Percentiles rank a stretch among this genome's conserved stretches.
Conservation (phyloP, 2,329 filamentous ascomycete species). For the Achaetomium macrosporum region DNA sequence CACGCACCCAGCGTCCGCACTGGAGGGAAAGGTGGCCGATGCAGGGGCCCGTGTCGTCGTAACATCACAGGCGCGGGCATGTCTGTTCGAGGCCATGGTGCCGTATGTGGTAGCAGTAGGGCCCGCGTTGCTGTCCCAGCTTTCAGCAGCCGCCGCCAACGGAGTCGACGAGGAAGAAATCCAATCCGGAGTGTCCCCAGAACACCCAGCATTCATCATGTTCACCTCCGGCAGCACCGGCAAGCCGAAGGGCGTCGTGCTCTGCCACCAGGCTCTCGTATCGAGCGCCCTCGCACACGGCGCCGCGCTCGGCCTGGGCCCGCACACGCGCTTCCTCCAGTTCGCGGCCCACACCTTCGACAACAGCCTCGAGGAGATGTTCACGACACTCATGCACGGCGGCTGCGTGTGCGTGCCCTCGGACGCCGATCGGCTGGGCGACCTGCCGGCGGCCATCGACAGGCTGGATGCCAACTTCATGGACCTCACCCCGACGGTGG, state of each 20-base stretch:
- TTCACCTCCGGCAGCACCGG: constrained; percentile 52
- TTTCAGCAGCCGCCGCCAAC: not conserved
- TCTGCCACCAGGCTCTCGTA: constrained; percentile 25
- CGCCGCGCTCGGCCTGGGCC: constrained; percentile 12
- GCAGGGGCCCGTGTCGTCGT: constrained; percentile 18
- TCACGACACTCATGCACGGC: constrained; percentile 34
- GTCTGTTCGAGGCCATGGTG: constrained; percentile 20
- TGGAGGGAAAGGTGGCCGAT: constrained; percentile 18
- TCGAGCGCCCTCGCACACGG: constrained; percentile 22
- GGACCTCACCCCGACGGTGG: constrained; percentile 28
- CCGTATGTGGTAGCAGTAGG: constrained; percentile 18
- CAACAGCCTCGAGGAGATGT: constrained; percentile 36
- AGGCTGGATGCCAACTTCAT: constrained; percentile 25
- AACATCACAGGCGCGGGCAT: constrained; percentile 12
- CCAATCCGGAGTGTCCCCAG: constrained; percentile 5
- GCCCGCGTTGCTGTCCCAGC: not conserved
- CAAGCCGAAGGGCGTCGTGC: constrained; percentile 46
- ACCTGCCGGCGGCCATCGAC: constrained; percentile 30
- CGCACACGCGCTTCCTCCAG: constrained; percentile 24
- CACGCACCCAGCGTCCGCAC: constrained; percentile 18
- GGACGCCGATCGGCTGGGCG: constrained; percentile 34
- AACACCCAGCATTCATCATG: constrained; percentile 33
- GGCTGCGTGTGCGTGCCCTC: constrained; percentile 38
- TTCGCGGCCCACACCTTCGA: constrained; percentile 37
- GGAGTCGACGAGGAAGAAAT: not conserved